Base-by-base conservation (phyloP, 345 rosid genomes). In the Populus euphratica region DNA sequence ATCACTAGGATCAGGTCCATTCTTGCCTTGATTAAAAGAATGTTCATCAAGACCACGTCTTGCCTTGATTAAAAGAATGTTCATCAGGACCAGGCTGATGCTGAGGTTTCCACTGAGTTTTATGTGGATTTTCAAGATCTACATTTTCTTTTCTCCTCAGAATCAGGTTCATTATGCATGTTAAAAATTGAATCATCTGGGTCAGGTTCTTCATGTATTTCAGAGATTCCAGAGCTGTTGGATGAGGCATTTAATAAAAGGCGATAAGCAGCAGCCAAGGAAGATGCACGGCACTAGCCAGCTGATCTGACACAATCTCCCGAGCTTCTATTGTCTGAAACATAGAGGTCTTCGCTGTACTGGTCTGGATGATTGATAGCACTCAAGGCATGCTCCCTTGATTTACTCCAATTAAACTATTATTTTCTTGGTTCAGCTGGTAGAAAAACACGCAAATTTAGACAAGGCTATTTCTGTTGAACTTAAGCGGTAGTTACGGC, bases 391-490 rank as follows among this genome's bases (percentile, higher is more conserved):
- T 89, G 92, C 70, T 94, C 91, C 66, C 79, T 89, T 70, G 98
- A 89, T 88, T 88, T 93, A 68, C 97, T 91, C 98, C 99, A 96
- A 80, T 96, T 80, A 96, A 88, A 82, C 87, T 86, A 69, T 75
- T 85, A 78, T 92, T 94, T 90, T 93, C 98, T 87, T 88, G 86
- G 75, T 92, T 93, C 80, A 93, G 86, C 99, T 96, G 93, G 63
- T 72, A 70, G 52, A 21, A 70, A 39, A 69, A 31, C 36, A 69
- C 5, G 71, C 8, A 4, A 43, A 64, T 18, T 77, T 56, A 78
- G 66, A 31, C 18, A 39, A 74, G 33, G 47, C 8, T 56, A 56
- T 31, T 69, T 70, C 31, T 44, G 33, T 47, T 68, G 49, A 76
- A 31, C 68, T 39, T 50, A 56, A 59, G 62, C 69, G 72, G 63